Evolutionary conservation across 2,329 filamentous ascomycete species (phyloP), one percentile per base, ranked within the genome.

Genomic region (Talaromyces islandicus): DNA sequence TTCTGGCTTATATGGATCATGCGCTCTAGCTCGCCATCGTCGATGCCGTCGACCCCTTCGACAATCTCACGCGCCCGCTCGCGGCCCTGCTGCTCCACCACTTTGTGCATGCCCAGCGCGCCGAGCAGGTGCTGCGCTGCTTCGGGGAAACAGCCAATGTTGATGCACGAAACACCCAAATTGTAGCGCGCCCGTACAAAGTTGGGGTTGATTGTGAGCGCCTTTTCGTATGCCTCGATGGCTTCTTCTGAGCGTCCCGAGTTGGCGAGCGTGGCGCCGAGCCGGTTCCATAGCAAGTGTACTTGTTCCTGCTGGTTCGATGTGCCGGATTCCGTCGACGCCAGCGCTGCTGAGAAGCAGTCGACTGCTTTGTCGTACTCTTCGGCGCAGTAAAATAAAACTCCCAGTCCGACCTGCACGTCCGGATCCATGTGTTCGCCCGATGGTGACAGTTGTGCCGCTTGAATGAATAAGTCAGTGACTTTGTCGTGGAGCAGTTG

Each of bases 281-380:
- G 87, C 2, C 94, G 86, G 80, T 99, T 99, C 94, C 94, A 99
- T 30, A 99, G 86, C 21, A 99, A 85, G 71, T 97, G 94, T 1
- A 97, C 81, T 76, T 97, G 92, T 69, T 89, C 88, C 68, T 87
- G 86, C 64, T 91, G 88, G 77, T 97, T 97, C 62, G 87, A 89
- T 9, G 86, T 85, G 61, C 94, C 94, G 38, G 87, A 84, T 75
- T 96, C 92, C 0, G 90, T 91, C 25, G 87, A 91, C 61, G 91
- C 90, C 25, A 99, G 85, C 0, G 95, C 93, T 0, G 93, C 88
- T 59, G 89, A 90, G 84, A 99, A 99, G 81, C 95, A 99, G 80
- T 99, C 94, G 41, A 99, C 93, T 0, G 94, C 94, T 79, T 99
- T 99, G 73, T 94, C 91, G 79, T 97, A 97, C 72, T 97, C 93